These are phyloP conservation scores for Ascoidea rubescens DNA, from an alignment of 805 yeast species.

Conservation along the genomic window DNA sequence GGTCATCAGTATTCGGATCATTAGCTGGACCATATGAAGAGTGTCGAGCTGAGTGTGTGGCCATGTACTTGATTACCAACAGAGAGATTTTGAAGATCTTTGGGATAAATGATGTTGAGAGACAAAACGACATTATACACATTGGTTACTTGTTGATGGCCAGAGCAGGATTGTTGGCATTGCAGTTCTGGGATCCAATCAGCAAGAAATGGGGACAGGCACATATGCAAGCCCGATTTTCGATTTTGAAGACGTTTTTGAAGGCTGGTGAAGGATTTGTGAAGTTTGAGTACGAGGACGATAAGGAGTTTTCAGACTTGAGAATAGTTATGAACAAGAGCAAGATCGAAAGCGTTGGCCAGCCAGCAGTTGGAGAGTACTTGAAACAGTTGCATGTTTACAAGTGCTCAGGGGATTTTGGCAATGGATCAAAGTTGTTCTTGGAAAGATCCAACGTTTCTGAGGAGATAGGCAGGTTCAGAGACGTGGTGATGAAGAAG, in stretches of 20 bases:
- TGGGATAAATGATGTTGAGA: conserved; percentile 43
- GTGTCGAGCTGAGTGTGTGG: conserved; percentile 86
- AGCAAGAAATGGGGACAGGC: conserved; percentile 87
- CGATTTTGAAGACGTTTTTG: conserved; percentile 64
- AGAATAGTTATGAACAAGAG: conserved; percentile 41
- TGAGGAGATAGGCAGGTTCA: conserved; percentile 44
- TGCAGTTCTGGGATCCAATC: conserved; percentile 80
- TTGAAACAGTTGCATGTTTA: conserved; percentile 60
- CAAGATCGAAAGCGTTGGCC: conserved; percentile 58
- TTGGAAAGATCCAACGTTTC: conserved; percentile 55
- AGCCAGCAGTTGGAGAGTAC: conserved; percentile 57
- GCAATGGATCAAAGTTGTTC: conserved; percentile 49
- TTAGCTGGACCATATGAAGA: conserved; percentile 84
- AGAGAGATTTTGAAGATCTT: conserved; percentile 56
- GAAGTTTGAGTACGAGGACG: conserved; percentile 31
- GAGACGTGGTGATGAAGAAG: conserved; percentile 55
- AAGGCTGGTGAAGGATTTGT: conserved; percentile 50
- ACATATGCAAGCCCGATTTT: conserved; percentile 87
- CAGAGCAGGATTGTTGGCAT: conserved; percentile 71
- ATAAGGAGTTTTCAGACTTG: conserved; percentile 41
- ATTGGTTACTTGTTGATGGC: conserved; percentile 73
- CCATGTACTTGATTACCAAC: conserved; percentile 65
- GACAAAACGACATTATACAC: conserved; percentile 49
- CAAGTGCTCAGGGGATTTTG: conserved; percentile 66
- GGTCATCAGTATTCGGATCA: conserved; percentile 68